Percentiles rank a stretch among this genome's conserved stretches.
Evolutionary conservation across 768 basidiomycete species (phyloP).

Genomic region (Asterophora lycoperdoides): DNA sequence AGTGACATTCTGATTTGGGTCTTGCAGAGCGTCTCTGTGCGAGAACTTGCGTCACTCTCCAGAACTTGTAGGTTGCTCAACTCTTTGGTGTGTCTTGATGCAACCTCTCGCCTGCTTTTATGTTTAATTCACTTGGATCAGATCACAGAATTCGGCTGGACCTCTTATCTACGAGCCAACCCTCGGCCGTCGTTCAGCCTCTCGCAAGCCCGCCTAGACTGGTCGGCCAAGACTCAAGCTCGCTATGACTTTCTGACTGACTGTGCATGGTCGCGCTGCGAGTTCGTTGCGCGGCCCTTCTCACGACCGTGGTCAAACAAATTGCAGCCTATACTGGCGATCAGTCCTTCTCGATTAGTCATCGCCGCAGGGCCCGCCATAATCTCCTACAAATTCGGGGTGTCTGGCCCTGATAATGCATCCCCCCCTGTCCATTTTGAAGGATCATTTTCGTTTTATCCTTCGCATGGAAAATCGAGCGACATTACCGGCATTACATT

Average conservation of each 20-base stretch:
- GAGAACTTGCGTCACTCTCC: constrained; percentile 40
- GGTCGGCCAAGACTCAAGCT: constrained; percentile 41
- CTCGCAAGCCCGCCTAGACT: constrained; percentile 35
- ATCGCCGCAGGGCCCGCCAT: constrained; percentile 57
- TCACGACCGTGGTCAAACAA: constrained; percentile 55
- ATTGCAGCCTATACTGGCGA: constrained; percentile 52
- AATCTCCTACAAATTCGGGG: constrained; percentile 52
- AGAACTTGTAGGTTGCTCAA: constrained; percentile 36
- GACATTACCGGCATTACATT: constrained; percentile 57
- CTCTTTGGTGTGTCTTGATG: constrained; percentile 37
- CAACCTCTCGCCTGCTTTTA: neutral
- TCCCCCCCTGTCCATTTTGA: constrained; percentile 47
- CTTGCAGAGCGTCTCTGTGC: constrained; percentile 39
- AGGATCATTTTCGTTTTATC: constrained; percentile 37
- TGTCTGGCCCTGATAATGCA: constrained; percentile 18
- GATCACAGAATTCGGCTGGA: constrained; percentile 65
- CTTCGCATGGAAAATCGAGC: constrained; percentile 28
- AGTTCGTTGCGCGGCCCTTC: constrained; percentile 63
- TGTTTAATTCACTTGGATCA: constrained; percentile 21
- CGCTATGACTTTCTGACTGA: constrained; percentile 54
- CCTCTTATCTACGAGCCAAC: constrained; percentile 43
- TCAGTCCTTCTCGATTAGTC: constrained; percentile 50
- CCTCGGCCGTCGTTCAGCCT: constrained; percentile 54
- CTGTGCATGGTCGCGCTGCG: constrained; percentile 42
- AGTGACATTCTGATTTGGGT: constrained; percentile 54